phyloP scores from a whole-genome alignment of 2,329 filamentous ascomycete species.

The Clonostachys sp. region DNA sequence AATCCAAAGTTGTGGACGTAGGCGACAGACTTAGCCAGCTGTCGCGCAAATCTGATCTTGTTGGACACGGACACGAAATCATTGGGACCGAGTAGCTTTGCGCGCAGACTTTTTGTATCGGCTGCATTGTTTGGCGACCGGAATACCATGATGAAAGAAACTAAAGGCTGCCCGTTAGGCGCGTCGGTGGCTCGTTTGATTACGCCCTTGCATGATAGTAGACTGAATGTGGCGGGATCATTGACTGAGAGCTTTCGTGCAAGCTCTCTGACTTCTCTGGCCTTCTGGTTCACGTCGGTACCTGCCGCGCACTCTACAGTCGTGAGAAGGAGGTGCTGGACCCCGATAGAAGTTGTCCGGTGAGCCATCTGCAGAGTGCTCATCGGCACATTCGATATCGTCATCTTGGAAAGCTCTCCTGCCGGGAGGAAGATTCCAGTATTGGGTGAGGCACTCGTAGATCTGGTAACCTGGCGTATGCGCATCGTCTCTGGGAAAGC shows the following conservation, averaged over 20 bases:
- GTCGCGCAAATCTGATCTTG: conserved; percentile 1
- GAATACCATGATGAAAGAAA: not conserved
- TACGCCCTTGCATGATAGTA: conserved; percentile 1
- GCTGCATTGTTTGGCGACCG: not conserved
- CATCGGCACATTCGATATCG: no score
- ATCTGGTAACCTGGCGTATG: no score
- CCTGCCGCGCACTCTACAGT: not conserved
- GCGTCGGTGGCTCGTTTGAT: not conserved
- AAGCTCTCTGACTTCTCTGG: not conserved
- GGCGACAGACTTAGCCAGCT: conserved; percentile 14
- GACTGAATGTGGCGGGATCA: conserved; percentile 1
- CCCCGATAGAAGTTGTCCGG: not conserved
- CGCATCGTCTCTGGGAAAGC: no score
- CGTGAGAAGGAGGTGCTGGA: not conserved
- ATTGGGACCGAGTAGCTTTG: not conserved
- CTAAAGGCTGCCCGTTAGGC: not conserved
- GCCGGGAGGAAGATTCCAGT: no score
- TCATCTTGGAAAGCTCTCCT: no score
- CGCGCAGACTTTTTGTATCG: not conserved
- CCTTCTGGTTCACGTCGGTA: no score
- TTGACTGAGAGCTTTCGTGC: not conserved
- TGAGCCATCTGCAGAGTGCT: no score
- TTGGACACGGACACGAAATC: not conserved
- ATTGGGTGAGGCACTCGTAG: no score
- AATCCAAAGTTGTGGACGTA: conserved; percentile 37